Percentiles rank a stretch among this genome's conserved stretches.
Conservation (phyloP, 257 asterid species). For the Capsicum rhomboideum region DNA sequence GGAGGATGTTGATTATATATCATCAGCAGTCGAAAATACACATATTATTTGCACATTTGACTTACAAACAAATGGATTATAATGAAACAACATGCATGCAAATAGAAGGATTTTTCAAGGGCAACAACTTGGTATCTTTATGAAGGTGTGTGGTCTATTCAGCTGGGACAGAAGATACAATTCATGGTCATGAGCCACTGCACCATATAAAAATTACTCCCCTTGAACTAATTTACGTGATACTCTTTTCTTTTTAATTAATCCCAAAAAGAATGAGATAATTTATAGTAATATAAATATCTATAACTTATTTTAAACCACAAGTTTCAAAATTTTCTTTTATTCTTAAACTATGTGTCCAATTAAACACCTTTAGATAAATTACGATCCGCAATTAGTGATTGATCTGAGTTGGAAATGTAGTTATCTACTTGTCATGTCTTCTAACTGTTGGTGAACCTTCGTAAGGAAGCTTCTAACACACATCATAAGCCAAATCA, state of each 20-base stretch:
- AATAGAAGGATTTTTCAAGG: neutral
- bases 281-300: too few species aligned
- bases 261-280: too few species aligned
- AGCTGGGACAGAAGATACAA: neutral
- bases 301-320: too few species aligned
- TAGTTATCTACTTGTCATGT: neutral
- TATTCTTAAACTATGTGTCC: too few species aligned
- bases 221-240: neutral
- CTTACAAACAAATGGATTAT: neutral
- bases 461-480: neutral
- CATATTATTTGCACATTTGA: neutral
- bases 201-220: neutral
- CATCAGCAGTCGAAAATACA: neutral
- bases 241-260: too few species aligned
- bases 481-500: neutral
- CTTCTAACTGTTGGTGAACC: neutral
- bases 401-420: neutral
- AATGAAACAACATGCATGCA: neutral
- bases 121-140: neutral
- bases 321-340: too few species aligned
- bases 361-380: too few species aligned
- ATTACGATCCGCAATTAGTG: too few species aligned
- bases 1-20: neutral
- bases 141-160: neutral
- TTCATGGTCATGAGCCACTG: neutral